These are phyloP conservation scores for Pseudognaphalium luteoalbum DNA, from an alignment of 129 eudicot species.

Conservation along the genomic window DNA sequence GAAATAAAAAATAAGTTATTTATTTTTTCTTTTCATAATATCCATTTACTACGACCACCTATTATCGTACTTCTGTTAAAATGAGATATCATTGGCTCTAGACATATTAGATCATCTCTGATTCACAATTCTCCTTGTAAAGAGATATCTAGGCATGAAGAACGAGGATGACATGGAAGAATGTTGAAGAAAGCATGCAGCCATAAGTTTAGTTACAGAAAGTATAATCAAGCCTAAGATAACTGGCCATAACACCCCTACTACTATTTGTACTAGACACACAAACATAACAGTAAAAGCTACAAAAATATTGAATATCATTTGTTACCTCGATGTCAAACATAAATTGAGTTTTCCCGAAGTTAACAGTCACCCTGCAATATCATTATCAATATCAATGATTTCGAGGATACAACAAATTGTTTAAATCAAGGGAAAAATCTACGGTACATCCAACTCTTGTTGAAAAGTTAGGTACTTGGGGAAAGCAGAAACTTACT, in stretches of 20 bases:
- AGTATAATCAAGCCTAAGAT: background rate
- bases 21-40: no score
- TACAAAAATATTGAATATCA: constrained; percentile 3
- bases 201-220: background rate
- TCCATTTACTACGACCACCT: background rate
- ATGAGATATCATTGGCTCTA: background rate
- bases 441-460: background rate
- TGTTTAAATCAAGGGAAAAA: background rate
- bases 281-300: constrained; percentile 11
- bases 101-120: background rate
- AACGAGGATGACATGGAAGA: background rate
- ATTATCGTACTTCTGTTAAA: background rate
- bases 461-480: background rate
- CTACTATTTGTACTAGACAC: background rate
- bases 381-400: constrained; percentile 11
- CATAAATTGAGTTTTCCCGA: constrained; percentile 78
- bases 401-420: background rate
- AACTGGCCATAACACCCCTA: background rate
- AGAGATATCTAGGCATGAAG: background rate
- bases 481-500: constrained; percentile 54
- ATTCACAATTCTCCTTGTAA: background rate
- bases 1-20: no score
- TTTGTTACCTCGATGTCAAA: constrained; percentile 76
- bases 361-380: constrained; percentile 85
- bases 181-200: background rate